These are phyloP conservation scores for Gaeumannomyces sp. DNA, from an alignment of 2,329 filamentous ascomycete species.

Conservation along the genomic window DNA sequence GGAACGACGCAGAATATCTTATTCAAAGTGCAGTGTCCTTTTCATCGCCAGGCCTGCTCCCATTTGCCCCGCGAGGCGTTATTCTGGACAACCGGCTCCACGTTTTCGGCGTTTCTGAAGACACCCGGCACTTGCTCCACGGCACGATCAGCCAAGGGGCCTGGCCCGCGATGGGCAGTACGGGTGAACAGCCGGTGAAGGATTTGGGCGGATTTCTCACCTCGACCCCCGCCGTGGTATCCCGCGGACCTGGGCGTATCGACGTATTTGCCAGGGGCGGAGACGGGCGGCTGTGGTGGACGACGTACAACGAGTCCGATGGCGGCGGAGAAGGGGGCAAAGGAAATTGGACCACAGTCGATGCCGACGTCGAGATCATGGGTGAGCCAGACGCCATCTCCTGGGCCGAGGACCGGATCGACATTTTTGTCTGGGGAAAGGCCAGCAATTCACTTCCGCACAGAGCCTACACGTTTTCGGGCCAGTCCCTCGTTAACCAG, in stretches of 20 bases:
- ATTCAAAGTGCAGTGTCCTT: too few species aligned
- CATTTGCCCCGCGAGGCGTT: too few species aligned
- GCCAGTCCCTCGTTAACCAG: too few species aligned
- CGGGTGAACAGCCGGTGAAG: too few species aligned
- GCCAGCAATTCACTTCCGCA: neutral
- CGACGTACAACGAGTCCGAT: neutral
- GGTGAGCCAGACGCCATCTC: slow-evolving; percentile 4
- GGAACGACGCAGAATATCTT: too few species aligned
- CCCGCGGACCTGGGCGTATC: neutral
- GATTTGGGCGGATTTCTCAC: neutral
- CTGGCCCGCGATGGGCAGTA: too few species aligned
- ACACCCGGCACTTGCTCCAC: neutral
- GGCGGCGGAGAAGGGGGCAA: neutral
- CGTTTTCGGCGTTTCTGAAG: neutral
- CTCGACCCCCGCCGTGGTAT: neutral
- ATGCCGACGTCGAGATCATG: neutral
- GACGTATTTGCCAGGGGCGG: neutral
- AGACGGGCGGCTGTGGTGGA: slow-evolving; percentile 2
- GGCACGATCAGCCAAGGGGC: neutral
- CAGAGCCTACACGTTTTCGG: neutral
- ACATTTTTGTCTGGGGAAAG: neutral
- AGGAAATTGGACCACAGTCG: neutral
- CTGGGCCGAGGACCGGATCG: neutral
- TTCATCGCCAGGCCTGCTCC: too few species aligned
- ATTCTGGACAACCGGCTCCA: neutral